Base-by-base conservation (phyloP, 495 filamentous ascomycete genomes). In the Acidiella bohemica region DNA sequence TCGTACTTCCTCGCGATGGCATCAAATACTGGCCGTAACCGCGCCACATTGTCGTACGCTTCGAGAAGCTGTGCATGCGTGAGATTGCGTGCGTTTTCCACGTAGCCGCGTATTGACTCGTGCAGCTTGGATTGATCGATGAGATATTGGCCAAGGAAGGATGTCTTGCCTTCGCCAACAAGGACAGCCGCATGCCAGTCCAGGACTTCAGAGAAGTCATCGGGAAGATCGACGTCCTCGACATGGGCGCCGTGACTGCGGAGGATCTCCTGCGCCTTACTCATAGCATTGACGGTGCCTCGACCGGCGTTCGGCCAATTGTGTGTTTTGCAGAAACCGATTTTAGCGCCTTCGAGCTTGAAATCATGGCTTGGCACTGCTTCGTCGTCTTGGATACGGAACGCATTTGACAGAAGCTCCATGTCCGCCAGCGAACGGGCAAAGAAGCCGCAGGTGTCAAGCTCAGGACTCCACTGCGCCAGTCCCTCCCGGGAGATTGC, bases 381-480 rank as follows among this genome's bases (percentile, higher is more conserved):
- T 1, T 55, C 47, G 45, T 75, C 70, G 43, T 72, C 71, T 5
- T 54, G 50, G 3, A 75, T 47, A 9, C 48, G 50, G 40, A 74
- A 68, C 2, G 68, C 56, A n/a, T 65, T 56, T 5, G 62, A 50
- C 0, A 74, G 44, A 0, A 74, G 52, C 25, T 68, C 42, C 2
- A 77, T 49, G 44, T 77, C 73, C 1, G 65, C 62, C 0, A 69
- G 53, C 16, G 47, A 57, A 0, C 73, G 60, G 0, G 66, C 60
- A 36, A 62, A 72, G 31, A 72, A 59, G 1, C 72, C 72, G 16
- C 70, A 36, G 0, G 72, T 77, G 45, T 77, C 72, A 21, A 67
- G 59, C 6, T 53, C 66, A 3, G 63, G 50, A 5, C 66, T 63
- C 53, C 64, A 71, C 12, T 63, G 36, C 46, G 64, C 66, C 38